A percentile compares a stretch with the other conserved stretches of the same genome.
Evolutionary conservation across 306 rosid genomes (phyloP).

Genomic region (Castanea crenata): DNA sequence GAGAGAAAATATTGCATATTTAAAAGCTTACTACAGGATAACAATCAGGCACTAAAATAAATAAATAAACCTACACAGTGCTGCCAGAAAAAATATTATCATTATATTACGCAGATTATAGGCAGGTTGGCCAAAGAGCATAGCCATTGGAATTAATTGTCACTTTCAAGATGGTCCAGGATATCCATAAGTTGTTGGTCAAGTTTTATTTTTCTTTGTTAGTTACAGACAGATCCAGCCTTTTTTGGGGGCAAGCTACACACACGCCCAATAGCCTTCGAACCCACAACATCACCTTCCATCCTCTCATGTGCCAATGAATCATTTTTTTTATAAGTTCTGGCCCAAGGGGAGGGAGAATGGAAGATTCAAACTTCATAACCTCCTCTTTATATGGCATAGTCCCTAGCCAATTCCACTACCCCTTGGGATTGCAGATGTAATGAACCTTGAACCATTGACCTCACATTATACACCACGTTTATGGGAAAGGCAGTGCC

Average conservation of each 20-base stretch:
- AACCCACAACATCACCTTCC: too few relatives aligned
- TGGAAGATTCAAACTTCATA: too few relatives aligned
- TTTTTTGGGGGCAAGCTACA: too few relatives aligned
- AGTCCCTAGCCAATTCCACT: too few relatives aligned
- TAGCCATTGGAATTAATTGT: neutral
- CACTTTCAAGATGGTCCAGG: neutral
- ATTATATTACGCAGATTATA: neutral
- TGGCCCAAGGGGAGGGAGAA: too few relatives aligned
- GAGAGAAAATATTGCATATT: conserved; percentile 9
- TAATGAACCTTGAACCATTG: neutral
- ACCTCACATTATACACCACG: neutral
- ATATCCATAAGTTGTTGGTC: neutral
- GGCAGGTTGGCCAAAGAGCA: neutral
- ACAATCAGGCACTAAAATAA: neutral
- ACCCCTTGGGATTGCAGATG: too few relatives aligned
- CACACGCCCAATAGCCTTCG: too few relatives aligned
- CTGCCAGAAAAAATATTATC: neutral
- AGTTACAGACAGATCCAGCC: too few relatives aligned
- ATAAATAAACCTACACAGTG: neutral
- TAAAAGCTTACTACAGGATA: neutral
- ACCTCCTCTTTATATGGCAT: too few relatives aligned
- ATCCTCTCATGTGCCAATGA: too few relatives aligned
- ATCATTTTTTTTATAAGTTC: too few relatives aligned
- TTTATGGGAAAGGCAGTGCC: neutral
- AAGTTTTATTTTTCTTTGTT: too few relatives aligned